Conservation (phyloP, 1,284 basidiomycete species). For the Waitea zeae region DNA sequence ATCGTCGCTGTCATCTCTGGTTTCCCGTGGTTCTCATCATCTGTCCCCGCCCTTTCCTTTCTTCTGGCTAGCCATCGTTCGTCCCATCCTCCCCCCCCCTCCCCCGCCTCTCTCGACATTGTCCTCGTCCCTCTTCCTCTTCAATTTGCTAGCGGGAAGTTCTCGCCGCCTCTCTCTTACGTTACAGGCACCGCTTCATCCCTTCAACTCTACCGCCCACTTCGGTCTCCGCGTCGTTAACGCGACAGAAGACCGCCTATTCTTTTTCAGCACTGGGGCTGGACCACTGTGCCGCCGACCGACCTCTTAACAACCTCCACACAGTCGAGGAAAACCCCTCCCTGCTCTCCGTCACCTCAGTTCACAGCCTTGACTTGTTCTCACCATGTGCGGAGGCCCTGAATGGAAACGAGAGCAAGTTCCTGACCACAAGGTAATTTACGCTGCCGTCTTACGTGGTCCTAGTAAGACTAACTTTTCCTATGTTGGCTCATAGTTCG, state of each 20-base stretch:
- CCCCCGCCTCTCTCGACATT: slow-evolving; percentile 15
- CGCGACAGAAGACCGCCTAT: too few relatives aligned
- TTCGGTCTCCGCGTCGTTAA: too few relatives aligned
- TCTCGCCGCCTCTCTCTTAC: too few relatives aligned
- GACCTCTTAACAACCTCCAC: too few relatives aligned
- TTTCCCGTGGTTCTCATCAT: slow-evolving; percentile 2
- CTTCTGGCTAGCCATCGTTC: too few relatives aligned
- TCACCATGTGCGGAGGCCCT: slow-evolving; percentile 54
- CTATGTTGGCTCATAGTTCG: slow-evolving; percentile 77
- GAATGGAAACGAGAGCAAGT: slow-evolving; percentile 96
- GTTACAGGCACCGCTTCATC: slow-evolving; percentile 9
- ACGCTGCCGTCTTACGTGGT: background rate
- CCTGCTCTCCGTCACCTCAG: too few relatives aligned
- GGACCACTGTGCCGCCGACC: too few relatives aligned
- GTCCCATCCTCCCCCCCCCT: too few relatives aligned
- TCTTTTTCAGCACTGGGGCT: too few relatives aligned
- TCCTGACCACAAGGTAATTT: slow-evolving; percentile 85
- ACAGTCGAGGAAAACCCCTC: too few relatives aligned
- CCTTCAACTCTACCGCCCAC: slow-evolving; percentile 8
- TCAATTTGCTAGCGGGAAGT: too few relatives aligned
- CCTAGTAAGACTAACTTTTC: slow-evolving; percentile 3
- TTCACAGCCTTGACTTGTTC: background rate
- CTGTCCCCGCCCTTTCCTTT: slow-evolving; percentile 11
- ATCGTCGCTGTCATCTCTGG: slow-evolving; percentile 8
- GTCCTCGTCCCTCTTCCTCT: slow-evolving; percentile 14